Percentiles rank a stretch among this genome's conserved stretches.
Evolutionary conservation across 2,329 filamentous ascomycete genomes (phyloP).

Genomic region (Lecanicillium sp.): DNA sequence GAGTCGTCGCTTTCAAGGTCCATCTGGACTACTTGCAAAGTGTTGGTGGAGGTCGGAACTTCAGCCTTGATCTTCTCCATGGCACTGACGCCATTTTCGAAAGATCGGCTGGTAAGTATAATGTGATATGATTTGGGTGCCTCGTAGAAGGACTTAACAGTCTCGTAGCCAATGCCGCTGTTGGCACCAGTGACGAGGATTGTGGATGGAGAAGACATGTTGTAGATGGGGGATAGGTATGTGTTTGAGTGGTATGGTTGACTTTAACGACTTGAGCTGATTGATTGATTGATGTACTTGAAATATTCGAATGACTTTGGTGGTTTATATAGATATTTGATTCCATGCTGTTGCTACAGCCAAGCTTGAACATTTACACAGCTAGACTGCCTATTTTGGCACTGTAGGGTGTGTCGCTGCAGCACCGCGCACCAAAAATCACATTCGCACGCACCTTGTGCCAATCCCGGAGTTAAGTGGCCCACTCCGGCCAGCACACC

Average conservation of each 20-base stretch:
- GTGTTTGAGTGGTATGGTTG: too few relatives aligned
- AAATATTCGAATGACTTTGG: background rate
- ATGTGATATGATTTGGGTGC: constrained; percentile 38
- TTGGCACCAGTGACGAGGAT: constrained; percentile 4
- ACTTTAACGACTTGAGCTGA: too few relatives aligned
- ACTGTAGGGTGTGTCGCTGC: background rate
- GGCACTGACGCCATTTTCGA: constrained; percentile 43
- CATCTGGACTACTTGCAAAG: constrained; percentile 30
- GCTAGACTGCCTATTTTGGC: background rate
- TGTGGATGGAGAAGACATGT: constrained; percentile 1
- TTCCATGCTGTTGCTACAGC: background rate
- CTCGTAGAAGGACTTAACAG: background rate
- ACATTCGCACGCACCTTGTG: constrained; percentile 1
- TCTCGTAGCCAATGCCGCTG: constrained; percentile 3
- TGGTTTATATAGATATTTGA: background rate
- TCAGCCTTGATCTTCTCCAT: constrained; percentile 34
- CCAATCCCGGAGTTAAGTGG: constrained; percentile 7
- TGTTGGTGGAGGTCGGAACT: constrained; percentile 31
- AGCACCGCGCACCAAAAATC: background rate
- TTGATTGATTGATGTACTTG: background rate
- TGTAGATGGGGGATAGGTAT: background rate
- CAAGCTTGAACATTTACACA: background rate
- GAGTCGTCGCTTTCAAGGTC: constrained; percentile 27
- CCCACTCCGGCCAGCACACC: background rate
- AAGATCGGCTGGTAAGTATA: constrained; percentile 45